These are phyloP conservation scores for Immersiporthe knoxdaviesiana DNA, from an alignment of 2,329 filamentous ascomycete species.

Conservation along the genomic window DNA sequence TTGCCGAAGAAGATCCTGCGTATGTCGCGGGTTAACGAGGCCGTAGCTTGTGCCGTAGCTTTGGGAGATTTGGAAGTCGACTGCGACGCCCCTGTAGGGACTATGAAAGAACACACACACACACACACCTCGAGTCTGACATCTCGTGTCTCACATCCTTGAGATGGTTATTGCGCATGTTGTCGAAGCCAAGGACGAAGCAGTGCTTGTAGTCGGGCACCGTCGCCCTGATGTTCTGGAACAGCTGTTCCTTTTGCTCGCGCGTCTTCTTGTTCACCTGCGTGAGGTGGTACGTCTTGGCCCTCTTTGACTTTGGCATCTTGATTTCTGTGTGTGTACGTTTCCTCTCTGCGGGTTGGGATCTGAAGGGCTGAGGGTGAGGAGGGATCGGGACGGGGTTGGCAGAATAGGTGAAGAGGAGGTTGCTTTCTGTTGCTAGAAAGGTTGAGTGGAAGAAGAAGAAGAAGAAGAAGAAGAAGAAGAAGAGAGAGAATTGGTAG, in stretches of 20 bases:
- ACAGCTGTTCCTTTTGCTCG: constrained; percentile 89
- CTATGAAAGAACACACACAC: too few relatives aligned
- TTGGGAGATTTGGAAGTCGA: too few relatives aligned
- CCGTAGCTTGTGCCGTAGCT: too few relatives aligned
- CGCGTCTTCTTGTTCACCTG: constrained; percentile 90
- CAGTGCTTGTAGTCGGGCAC: constrained; percentile 86
- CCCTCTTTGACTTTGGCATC: constrained; percentile 97
- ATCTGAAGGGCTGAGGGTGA: too few relatives aligned
- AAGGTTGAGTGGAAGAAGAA: neutral
- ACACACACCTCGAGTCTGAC: constrained; percentile 76
- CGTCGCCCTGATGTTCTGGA: constrained; percentile 83
- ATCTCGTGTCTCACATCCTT: constrained; percentile 88
- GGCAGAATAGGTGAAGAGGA: too few relatives aligned
- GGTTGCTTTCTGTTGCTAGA: neutral
- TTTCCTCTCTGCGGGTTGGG: too few relatives aligned
- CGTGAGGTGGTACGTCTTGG: constrained; percentile 85
- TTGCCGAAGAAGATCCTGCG: constrained; percentile 94
- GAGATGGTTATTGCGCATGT: constrained; percentile 97
- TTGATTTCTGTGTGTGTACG: constrained; percentile 36
- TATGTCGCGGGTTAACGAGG: too few relatives aligned
- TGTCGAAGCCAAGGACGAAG: constrained; percentile 92
- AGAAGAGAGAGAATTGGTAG: neutral
- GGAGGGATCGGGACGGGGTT: neutral
- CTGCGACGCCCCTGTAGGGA: too few relatives aligned
- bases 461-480: too few relatives aligned